These are phyloP conservation scores for Leucocoprinus leucothites DNA, from an alignment of 768 basidiomycete species.

Conservation along the genomic window DNA sequence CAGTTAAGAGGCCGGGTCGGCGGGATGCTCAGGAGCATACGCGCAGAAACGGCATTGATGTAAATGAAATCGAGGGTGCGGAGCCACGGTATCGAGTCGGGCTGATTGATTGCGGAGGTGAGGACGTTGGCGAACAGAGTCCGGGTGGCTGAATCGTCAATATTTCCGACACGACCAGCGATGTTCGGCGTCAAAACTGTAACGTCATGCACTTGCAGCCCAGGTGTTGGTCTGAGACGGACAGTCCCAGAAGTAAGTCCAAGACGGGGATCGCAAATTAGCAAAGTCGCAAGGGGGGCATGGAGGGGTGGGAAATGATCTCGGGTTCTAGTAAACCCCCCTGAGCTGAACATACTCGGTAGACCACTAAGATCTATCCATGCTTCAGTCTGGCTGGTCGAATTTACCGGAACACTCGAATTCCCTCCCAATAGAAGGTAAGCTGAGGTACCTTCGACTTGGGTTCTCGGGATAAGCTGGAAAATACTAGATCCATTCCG, in stretches of 20 bases:
- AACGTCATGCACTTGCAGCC: not conserved
- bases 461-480: not conserved
- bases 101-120: not conserved
- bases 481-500: conserved; percentile 1
- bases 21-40: not conserved
- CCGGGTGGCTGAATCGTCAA: not conserved
- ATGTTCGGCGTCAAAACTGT: not conserved
- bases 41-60: not conserved
- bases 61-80: not conserved
- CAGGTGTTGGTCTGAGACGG: not conserved
- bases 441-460: not conserved
- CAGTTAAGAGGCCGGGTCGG: not conserved
- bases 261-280: conserved; percentile 2
- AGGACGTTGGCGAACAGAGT: not conserved
- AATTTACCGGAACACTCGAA: not conserved
- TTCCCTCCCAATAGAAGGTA: conserved; percentile 3
- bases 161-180: not conserved
- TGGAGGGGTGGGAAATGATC: not conserved
- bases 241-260: not conserved
- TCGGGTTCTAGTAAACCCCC: not conserved
- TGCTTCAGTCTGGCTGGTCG: not conserved
- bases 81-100: not conserved
- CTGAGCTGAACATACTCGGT: not conserved
- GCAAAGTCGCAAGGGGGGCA: conserved; percentile 1
- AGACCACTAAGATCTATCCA: conserved; percentile 1